Base-by-base conservation (phyloP, 2,329 filamentous ascomycete genomes). In the Metarhizium guizhouense region DNA sequence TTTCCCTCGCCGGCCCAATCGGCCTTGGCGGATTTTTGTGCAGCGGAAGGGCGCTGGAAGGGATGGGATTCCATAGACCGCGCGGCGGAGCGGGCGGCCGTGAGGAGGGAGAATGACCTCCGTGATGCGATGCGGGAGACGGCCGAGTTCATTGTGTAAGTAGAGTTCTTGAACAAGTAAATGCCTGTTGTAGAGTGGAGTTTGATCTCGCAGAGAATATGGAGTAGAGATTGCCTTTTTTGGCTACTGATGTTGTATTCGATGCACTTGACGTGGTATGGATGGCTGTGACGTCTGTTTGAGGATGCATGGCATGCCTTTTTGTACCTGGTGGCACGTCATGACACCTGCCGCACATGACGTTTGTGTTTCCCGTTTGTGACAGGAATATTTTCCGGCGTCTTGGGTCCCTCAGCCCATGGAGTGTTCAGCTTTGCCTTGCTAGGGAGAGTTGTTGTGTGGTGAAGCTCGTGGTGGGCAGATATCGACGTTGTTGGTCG, bases 21-120 rank as follows among this genome's bases (percentile, higher is more conserved):
- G 47, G 62, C 63, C 36, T 54, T 57, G n/a, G 66, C 65, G 13
- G 65, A 50, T 56, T 61, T 61, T 53, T 65, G 64, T 25, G 61
- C 59, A 16, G 59, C 53, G 47, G 69, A 61, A 14, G 69, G 58
- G 51, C 70, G 66, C 61, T 70, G 65, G 50, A 71, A 71, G 54
- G 69, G 68, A 53, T 72, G 70, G 54, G 69, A 47, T 58, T 72
- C 70, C 60, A 70, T 65, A 38, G 65, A 60, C 54, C 68, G 68
- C 42, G 64, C 65, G 40, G 64, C 65, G 40, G 62, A 63, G 54
- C 70, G 68, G 61, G 71, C 63, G n/a, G 63, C 58, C 38, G 57
- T 59, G 47, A 70, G 60, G 43, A 70, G 62, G 57, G 70, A 72
- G 61, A 70, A 70, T 20, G 68, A 67, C 47, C 71, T 66, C 55